Conservation (phyloP, 345 rosid species). For the Salix arbutifolia region DNA sequence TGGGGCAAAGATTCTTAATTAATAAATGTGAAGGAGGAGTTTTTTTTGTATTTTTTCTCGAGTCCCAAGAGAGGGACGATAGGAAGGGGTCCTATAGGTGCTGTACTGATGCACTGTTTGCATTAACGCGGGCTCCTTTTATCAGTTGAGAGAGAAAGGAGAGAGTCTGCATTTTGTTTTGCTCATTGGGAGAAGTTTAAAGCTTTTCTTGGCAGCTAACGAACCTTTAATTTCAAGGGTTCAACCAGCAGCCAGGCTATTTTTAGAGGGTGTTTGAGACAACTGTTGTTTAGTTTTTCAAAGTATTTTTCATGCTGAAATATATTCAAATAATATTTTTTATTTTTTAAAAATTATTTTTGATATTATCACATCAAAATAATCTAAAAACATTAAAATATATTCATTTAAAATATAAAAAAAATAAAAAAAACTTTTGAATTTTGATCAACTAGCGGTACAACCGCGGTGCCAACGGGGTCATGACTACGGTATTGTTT, state of each 20-base stretch:
- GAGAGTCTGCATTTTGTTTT: neutral
- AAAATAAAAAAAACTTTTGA: too few species aligned
- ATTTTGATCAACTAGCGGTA: too few species aligned
- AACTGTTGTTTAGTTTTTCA: too few species aligned
- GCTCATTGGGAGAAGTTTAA: neutral
- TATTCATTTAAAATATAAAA: too few species aligned
- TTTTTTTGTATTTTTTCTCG: neutral
- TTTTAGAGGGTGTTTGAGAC: too few species aligned
- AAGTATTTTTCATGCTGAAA: too few species aligned
- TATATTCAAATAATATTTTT: too few species aligned
- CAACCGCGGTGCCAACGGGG: too few species aligned
- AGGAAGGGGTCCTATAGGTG: neutral
- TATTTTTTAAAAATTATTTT: too few species aligned
- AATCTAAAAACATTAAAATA: too few species aligned
- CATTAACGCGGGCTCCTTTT: neutral
- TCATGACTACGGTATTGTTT: too few species aligned
- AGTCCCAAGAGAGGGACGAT: neutral
- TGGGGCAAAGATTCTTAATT: neutral
- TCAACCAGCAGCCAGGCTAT: neutral
- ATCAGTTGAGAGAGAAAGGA: neutral
- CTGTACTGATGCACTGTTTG: neutral
- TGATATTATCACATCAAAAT: too few species aligned
- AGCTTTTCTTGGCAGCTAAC: neutral
- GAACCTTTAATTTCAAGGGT: neutral
- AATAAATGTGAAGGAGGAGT: neutral